phyloP scores from a whole-genome alignment of 768 basidiomycete species.

The Ramaria sp. region DNA sequence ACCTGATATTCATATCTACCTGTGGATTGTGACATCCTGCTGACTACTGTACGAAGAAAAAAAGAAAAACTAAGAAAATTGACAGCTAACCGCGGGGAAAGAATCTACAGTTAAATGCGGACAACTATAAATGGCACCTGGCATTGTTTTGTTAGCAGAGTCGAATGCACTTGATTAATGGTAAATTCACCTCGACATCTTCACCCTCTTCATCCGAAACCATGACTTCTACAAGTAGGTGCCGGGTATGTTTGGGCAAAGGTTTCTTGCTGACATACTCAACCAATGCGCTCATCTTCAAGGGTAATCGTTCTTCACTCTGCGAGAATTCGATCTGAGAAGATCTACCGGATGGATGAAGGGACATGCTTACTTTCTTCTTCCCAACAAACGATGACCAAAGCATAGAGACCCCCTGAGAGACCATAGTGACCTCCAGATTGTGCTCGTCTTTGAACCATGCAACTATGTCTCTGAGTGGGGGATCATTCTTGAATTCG shows the following conservation, averaged over 20 bases:
- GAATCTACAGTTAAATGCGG: conserved; percentile 33
- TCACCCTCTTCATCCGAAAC: conserved; percentile 84
- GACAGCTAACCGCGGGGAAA: background rate
- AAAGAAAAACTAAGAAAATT: too few relatives aligned
- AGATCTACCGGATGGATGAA: background rate
- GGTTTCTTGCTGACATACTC: conserved; percentile 94
- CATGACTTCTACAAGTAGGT: conserved; percentile 91
- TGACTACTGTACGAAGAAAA: background rate
- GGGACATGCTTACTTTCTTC: conserved; percentile 62
- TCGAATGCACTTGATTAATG: conserved; percentile 2
- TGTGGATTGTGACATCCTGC: too few relatives aligned
- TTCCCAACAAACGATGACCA: conserved; percentile 91
- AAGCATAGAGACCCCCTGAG: conserved; percentile 94
- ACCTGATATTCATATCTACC: too few relatives aligned
- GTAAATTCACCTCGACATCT: conserved; percentile 72
- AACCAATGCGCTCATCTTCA: conserved; percentile 87
- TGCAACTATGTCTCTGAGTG: conserved; percentile 70
- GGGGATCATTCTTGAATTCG: conserved; percentile 83
- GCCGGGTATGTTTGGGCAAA: conserved; percentile 69
- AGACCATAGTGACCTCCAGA: conserved; percentile 89
- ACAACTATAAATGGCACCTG: conserved; percentile 83
- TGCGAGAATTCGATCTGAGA: conserved; percentile 24
- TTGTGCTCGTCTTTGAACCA: conserved; percentile 81
- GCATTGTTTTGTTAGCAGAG: background rate
- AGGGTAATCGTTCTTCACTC: conserved; percentile 78